These are phyloP conservation scores for Medicago lupulina DNA, from an alignment of 306 rosid species.

Conservation along the genomic window DNA sequence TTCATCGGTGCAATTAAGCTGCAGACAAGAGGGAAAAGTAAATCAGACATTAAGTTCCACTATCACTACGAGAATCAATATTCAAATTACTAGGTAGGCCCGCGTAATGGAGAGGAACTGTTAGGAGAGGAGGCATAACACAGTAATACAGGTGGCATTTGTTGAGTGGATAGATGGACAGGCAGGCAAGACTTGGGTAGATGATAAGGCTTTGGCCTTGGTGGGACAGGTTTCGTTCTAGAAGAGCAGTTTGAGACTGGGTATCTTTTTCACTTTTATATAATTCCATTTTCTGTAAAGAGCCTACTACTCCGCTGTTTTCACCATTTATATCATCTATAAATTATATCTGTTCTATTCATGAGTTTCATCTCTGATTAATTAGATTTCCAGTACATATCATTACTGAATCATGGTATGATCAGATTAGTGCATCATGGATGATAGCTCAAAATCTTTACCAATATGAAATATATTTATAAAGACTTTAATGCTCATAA, in stretches of 20 bases:
- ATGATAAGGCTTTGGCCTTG: neutral
- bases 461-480: neutral
- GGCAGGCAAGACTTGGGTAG: neutral
- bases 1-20: conserved; percentile 77
- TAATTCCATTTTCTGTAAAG: neutral
- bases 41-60: conserved; percentile 31
- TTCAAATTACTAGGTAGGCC: neutral
- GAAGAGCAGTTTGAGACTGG: neutral
- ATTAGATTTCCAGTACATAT: neutral
- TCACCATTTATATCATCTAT: conserved; percentile 1
- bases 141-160: neutral
- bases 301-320: neutral
- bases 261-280: conserved; percentile 7
- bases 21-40: conserved; percentile 40
- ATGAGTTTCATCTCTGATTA: neutral
- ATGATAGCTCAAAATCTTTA: neutral
- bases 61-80: conserved; percentile 31
- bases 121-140: neutral
- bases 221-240: neutral
- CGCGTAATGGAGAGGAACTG: neutral
- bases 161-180: neutral
- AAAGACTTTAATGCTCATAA: conserved; percentile 9
- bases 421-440: conserved; percentile 18
- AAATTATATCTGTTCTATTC: neutral
- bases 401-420: conserved; percentile 19